These are phyloP conservation scores for Hypomontagnella submonticulosa DNA, from an alignment of 495 filamentous ascomycete species.

Conservation along the genomic window DNA sequence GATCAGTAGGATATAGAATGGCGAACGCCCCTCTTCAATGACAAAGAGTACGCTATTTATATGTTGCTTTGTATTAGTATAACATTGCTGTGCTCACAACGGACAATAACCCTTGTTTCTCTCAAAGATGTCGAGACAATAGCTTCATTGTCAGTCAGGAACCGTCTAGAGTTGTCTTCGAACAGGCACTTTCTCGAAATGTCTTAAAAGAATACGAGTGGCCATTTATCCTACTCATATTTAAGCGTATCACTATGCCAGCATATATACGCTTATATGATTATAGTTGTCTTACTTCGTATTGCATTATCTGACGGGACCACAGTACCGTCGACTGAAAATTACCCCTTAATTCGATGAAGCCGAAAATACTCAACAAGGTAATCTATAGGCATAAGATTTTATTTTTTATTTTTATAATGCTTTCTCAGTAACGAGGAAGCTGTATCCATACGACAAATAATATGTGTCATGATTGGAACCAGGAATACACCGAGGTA, in stretches of 20 bases:
- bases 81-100: background rate
- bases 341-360: too few species aligned
- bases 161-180: background rate
- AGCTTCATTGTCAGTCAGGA: slow-evolving; percentile 3
- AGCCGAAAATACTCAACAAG: too few species aligned
- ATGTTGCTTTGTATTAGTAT: slow-evolving; percentile 14
- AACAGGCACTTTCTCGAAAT: slow-evolving; percentile 32
- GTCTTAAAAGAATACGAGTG: background rate
- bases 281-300: background rate
- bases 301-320: too few species aligned
- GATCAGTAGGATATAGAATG: background rate
- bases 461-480: slow-evolving; percentile 42
- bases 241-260: slow-evolving; percentile 3
- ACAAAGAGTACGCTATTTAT: background rate
- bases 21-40: background rate
- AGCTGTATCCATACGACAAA: background rate
- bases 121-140: slow-evolving; percentile 31
- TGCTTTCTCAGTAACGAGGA: background rate
- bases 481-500: slow-evolving; percentile 33
- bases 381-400: background rate
- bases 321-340: too few species aligned
- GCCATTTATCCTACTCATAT: background rate
- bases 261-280: background rate
- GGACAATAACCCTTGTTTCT: background rate
- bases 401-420: background rate